These are phyloP conservation scores for Diatrype stigma DNA, from an alignment of 2,329 filamentous ascomycete genomes.

Conservation along the genomic window DNA sequence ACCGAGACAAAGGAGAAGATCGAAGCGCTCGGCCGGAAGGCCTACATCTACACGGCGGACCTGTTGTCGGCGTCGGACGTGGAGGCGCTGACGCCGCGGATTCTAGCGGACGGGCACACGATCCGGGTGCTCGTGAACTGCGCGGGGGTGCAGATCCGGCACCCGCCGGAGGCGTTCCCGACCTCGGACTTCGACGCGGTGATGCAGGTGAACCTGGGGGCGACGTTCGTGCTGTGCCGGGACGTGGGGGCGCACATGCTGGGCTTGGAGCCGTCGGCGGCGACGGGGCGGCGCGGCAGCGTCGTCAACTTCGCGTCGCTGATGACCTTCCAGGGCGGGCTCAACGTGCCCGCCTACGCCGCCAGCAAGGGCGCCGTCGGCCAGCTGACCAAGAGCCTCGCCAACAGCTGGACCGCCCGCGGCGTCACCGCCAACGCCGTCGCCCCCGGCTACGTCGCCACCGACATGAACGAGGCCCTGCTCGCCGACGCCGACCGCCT, in stretches of 20 bases:
- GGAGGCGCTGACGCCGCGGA: conserved; percentile 50
- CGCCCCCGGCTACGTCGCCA: conserved; percentile 83
- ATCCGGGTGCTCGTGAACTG: conserved; percentile 79
- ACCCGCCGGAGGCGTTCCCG: conserved; percentile 72
- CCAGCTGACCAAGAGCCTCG: conserved; percentile 78
- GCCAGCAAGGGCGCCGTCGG: conserved; percentile 81
- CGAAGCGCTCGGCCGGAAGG: conserved; percentile 60
- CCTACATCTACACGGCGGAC: conserved; percentile 64
- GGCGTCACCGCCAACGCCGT: conserved; percentile 85
- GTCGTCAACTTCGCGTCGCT: conserved; percentile 85
- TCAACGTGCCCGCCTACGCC: conserved; percentile 84
- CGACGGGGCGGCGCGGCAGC: conserved; percentile 57
- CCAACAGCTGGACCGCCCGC: conserved; percentile 77
- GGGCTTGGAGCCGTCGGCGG: conserved; percentile 41
- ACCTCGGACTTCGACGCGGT: conserved; percentile 75
- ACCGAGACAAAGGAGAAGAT: conserved; percentile 56
- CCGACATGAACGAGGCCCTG: conserved; percentile 88
- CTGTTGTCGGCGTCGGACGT: conserved; percentile 58
- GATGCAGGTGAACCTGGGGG: conserved; percentile 78
- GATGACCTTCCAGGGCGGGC: conserved; percentile 77
- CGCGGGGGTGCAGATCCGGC: conserved; percentile 76
- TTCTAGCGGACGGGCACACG: conserved; percentile 58
- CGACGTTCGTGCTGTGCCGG: conserved; percentile 74
- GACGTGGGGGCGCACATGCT: conserved; percentile 80
- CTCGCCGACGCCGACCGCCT: conserved; percentile 66